Conservation (phyloP, 1,139 yeast species). For the Blastobotrys elegans region DNA sequence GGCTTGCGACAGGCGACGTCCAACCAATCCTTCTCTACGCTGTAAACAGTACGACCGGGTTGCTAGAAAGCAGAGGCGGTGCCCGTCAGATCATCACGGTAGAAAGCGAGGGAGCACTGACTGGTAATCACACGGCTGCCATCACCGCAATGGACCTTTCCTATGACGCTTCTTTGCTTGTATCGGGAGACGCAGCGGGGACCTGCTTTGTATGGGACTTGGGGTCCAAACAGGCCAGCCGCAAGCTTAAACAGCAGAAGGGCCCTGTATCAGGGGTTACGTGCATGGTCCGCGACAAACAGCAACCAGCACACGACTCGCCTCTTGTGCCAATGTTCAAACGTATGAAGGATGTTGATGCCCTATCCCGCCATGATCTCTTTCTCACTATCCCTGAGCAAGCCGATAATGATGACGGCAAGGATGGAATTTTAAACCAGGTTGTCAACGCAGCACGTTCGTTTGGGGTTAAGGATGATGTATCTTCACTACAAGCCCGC, state of each 20-base stretch:
- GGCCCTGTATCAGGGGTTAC: slow-evolving; percentile 22
- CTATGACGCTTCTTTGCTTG: slow-evolving; percentile 67
- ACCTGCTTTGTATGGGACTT: slow-evolving; percentile 65
- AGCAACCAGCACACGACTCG: not conserved
- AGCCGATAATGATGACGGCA: not conserved
- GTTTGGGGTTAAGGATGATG: slow-evolving; percentile 18
- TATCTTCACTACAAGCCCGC: slow-evolving; percentile 22
- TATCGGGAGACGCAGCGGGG: slow-evolving; percentile 74
- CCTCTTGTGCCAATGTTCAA: slow-evolving; percentile 25
- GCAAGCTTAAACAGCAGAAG: slow-evolving; percentile 52
- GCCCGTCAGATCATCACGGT: slow-evolving; percentile 43
- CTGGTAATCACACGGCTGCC: slow-evolving; percentile 27
- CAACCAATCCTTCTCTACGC: slow-evolving; percentile 54
- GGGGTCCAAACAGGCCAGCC: slow-evolving; percentile 69
- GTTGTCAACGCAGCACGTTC: slow-evolving; percentile 18
- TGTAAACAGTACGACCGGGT: slow-evolving; percentile 43
- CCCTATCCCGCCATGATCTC: slow-evolving; percentile 23
- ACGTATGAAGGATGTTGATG: slow-evolving; percentile 23
- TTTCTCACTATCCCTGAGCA: slow-evolving; percentile 18
- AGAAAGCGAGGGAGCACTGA: slow-evolving; percentile 20
- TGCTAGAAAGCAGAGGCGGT: slow-evolving; percentile 52
- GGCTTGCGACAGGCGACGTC: slow-evolving; percentile 59
- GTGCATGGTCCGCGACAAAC: slow-evolving; percentile 4
- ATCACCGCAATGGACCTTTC: slow-evolving; percentile 57
- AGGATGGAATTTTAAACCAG: slow-evolving; percentile 4